These are phyloP conservation scores for Cercospora brassicicola DNA, from an alignment of 2,329 filamentous ascomycete species.

Conservation along the genomic window DNA sequence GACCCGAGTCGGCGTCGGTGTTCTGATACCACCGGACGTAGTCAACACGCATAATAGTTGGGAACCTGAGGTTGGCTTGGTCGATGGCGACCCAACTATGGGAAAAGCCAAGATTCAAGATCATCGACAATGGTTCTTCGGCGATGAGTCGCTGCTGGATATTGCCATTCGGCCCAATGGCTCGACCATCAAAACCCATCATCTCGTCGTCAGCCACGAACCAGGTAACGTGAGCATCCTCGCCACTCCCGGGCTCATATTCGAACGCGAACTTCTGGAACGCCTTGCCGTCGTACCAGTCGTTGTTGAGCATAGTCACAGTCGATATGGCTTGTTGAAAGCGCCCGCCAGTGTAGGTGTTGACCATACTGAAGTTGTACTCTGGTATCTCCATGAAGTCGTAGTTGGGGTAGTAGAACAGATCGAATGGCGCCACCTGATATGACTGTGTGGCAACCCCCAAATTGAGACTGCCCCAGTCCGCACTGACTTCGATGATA, in stretches of 20 bases:
- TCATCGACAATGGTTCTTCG: conserved; percentile 56
- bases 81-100: conserved; percentile 53
- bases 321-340: conserved; percentile 59
- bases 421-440: conserved; percentile 53
- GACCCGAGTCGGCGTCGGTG: conserved; percentile 40
- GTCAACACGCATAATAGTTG: conserved; percentile 55
- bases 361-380: conserved; percentile 50
- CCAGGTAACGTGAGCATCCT: conserved; percentile 53
- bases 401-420: conserved; percentile 55
- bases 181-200: conserved; percentile 54
- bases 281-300: conserved; percentile 56
- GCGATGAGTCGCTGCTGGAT: conserved; percentile 51
- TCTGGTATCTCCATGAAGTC: conserved; percentile 55
- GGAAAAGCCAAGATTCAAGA: conserved; percentile 56
- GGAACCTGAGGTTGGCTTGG: conserved; percentile 49
- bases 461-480: conserved; percentile 42
- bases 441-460: conserved; percentile 52
- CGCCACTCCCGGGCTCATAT: conserved; percentile 51
- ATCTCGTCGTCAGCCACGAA: conserved; percentile 54
- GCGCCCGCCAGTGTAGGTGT: conserved; percentile 56
- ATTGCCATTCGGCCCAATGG: conserved; percentile 57
- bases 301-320: conserved; percentile 55
- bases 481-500: conserved; percentile 50
- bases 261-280: conserved; percentile 60
- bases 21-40: conserved; percentile 59